A percentile compares a stretch with the other conserved stretches of the same genome.
These are phyloP conservation scores for Calonectria pseudoturangicola DNA, from an alignment of 2,329 filamentous ascomycete species.

Conservation along the genomic window DNA sequence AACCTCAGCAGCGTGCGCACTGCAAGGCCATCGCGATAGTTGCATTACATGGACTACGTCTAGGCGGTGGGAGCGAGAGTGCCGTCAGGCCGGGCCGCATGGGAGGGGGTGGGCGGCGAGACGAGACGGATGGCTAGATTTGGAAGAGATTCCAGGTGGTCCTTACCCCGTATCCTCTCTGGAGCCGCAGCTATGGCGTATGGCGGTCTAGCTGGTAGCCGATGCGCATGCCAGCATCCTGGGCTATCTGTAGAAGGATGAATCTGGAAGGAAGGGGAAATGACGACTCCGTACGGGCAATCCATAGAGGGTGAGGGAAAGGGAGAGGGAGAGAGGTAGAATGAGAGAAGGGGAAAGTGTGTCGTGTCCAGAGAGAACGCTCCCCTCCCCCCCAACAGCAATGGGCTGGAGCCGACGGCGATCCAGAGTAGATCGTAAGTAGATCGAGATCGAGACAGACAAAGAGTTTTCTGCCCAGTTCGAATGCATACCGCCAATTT, in stretches of 20 bases:
- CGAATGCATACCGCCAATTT: neutral
- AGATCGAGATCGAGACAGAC: neutral
- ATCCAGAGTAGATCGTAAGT: neutral
- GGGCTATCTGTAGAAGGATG: constrained; percentile 19
- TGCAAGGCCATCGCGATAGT: constrained; percentile 32
- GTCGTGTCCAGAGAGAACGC: constrained; percentile 8
- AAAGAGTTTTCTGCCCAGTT: neutral
- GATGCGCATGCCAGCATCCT: constrained; percentile 11
- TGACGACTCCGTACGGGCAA: too few species aligned
- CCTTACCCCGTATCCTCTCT: neutral
- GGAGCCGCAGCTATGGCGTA: constrained; percentile 7
- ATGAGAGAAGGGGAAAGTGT: constrained; percentile 12
- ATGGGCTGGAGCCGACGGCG: neutral
- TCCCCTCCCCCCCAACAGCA: neutral
- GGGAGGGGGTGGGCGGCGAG: neutral
- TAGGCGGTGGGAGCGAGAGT: constrained; percentile 21
- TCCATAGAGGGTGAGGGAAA: neutral
- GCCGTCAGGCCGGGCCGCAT: constrained; percentile 1
- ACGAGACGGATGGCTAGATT: neutral
- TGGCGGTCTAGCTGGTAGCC: neutral
- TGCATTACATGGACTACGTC: constrained; percentile 24
- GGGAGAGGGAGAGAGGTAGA: neutral
- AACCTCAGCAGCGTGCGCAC: constrained; percentile 37
- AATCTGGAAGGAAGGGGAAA: constrained; percentile 22
- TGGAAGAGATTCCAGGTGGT: neutral